phyloP scores from a whole-genome alignment of 2,329 filamentous ascomycete species.

The Chaetomium strumarium region DNA sequence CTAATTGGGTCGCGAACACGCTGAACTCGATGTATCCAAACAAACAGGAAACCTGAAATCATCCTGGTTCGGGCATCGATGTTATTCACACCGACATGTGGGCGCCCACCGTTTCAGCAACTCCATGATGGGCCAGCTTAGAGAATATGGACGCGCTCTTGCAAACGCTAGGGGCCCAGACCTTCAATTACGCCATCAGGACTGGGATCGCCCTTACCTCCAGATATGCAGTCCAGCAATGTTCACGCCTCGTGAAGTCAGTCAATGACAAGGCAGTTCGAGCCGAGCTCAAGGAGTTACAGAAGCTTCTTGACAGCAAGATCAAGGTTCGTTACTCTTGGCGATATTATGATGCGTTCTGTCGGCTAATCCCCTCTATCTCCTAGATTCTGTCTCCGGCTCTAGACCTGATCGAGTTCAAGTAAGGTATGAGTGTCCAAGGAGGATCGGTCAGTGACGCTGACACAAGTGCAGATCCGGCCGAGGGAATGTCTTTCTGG shows the following conservation, averaged over 20 bases:
- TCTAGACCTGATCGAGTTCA: constrained; percentile 88
- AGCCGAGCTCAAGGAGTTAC: constrained; percentile 62
- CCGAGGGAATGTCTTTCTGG: constrained; percentile 56
- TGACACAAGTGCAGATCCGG: constrained; percentile 35
- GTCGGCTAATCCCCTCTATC: background rate
- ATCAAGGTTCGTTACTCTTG: constrained; percentile 56
- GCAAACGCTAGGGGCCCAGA: constrained; percentile 54
- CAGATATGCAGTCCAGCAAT: constrained; percentile 77
- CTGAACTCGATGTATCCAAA: background rate
- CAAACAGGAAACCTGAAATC: background rate
- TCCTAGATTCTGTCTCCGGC: constrained; percentile 75
- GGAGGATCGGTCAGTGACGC: background rate
- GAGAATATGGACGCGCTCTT: constrained; percentile 64
- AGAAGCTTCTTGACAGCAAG: constrained; percentile 73
- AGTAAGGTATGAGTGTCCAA: constrained; percentile 44
- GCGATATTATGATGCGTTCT: background rate
- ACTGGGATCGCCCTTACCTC: constrained; percentile 83
- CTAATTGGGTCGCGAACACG: background rate
- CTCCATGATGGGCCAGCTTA: constrained; percentile 17
- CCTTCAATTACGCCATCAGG: constrained; percentile 86
- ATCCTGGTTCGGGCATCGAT: background rate
- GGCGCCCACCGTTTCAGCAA: background rate
- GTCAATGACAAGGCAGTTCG: constrained; percentile 66
- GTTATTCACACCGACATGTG: background rate
- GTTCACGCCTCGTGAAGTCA: constrained; percentile 68